Conservation (phyloP, 257 asterid genomes). For the Solanum paucissectum region DNA sequence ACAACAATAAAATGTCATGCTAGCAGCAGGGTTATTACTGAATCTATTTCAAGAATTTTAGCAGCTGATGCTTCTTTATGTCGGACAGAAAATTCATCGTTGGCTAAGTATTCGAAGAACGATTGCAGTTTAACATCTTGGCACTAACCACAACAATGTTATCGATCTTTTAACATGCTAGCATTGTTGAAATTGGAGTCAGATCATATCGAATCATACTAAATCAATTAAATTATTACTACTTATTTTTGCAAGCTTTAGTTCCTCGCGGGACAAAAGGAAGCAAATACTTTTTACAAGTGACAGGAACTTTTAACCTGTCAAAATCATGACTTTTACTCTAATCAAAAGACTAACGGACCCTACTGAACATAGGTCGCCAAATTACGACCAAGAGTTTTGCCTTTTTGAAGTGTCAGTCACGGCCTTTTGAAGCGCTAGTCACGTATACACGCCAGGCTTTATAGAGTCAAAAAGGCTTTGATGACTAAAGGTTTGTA, state of each 20-base stretch:
- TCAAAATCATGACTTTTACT: neutral
- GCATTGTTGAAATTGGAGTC: neutral
- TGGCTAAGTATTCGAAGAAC: neutral
- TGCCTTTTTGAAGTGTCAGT: neutral
- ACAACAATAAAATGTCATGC: neutral
- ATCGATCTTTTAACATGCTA: neutral
- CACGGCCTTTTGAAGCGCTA: neutral
- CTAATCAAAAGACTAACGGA: neutral
- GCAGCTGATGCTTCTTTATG: neutral
- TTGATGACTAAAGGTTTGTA: neutral
- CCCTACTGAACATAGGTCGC: neutral
- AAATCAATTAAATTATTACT: neutral
- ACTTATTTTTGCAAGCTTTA: neutral
- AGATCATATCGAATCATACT: neutral
- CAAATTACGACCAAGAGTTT: neutral
- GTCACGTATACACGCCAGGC: neutral
- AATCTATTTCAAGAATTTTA: neutral
- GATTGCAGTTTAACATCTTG: neutral
- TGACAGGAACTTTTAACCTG: neutral
- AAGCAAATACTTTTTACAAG: neutral
- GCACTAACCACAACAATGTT: neutral
- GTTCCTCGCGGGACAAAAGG: neutral
- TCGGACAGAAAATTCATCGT: neutral
- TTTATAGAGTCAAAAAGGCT: neutral
- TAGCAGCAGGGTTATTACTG: neutral